Percentiles rank a stretch among this genome's conserved stretches.
Conservation (phyloP, 768 basidiomycete genomes). For the Mrakia blollopis region DNA sequence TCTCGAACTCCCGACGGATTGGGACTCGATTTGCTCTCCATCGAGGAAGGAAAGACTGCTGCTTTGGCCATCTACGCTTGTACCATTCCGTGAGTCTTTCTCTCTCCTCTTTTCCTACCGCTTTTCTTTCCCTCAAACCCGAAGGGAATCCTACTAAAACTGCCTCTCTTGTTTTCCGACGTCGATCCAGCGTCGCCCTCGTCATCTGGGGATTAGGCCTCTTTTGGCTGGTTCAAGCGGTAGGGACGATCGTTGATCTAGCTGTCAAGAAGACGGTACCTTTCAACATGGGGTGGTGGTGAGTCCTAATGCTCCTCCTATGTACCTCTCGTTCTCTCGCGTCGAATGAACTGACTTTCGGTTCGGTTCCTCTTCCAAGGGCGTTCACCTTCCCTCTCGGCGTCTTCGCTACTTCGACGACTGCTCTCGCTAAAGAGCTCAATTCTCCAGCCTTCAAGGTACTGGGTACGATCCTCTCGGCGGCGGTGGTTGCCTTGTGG, state of each 20-base stretch:
- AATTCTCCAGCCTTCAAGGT: constrained; percentile 40
- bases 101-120: neutral
- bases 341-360: neutral
- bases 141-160: neutral
- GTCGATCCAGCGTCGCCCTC: constrained; percentile 32
- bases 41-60: constrained; percentile 31
- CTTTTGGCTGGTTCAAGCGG: constrained; percentile 40
- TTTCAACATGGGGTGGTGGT: constrained; percentile 36
- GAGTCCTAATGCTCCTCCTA: neutral
- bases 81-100: constrained; percentile 31
- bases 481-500: constrained; percentile 40
- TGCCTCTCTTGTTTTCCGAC: neutral
- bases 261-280: constrained; percentile 27
- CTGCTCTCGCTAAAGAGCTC: constrained; percentile 39
- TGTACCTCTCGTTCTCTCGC: too few species aligned
- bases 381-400: constrained; percentile 44
- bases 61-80: constrained; percentile 32
- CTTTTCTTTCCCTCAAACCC: too few species aligned
- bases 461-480: constrained; percentile 38
- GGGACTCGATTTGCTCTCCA: neutral
- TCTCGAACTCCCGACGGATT: neutral
- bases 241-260: constrained; percentile 33
- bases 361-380: too few species aligned
- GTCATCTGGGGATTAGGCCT: constrained; percentile 43
- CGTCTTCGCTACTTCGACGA: constrained; percentile 38